phyloP scores from a whole-genome alignment of 345 rosid genomes.

The Gossypium mustelinum region DNA sequence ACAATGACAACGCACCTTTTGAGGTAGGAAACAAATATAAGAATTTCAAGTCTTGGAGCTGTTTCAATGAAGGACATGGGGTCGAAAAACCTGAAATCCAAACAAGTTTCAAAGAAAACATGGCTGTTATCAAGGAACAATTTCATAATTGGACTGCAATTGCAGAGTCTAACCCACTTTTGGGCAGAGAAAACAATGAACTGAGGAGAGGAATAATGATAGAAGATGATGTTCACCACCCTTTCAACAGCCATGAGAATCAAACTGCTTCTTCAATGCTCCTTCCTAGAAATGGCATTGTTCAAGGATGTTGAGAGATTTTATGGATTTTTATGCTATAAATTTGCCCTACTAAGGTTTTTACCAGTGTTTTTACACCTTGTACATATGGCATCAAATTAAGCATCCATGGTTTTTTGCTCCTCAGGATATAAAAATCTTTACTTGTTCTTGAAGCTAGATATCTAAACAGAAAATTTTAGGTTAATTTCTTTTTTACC shows the following conservation, averaged over 20 bases:
- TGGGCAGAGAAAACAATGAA: constrained; percentile 27
- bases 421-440: too few relatives aligned
- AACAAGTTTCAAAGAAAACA: constrained; percentile 34
- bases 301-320: constrained; percentile 31
- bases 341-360: neutral
- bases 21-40: neutral
- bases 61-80: constrained; percentile 10
- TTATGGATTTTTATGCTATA: neutral
- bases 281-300: constrained; percentile 25
- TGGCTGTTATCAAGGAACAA: constrained; percentile 32
- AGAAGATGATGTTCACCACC: constrained; percentile 38
- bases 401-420: too few relatives aligned
- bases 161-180: constrained; percentile 37
- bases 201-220: neutral
- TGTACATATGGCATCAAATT: neutral
- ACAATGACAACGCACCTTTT: too few relatives aligned
- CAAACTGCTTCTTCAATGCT: constrained; percentile 34
- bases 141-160: constrained; percentile 23
- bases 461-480: too few relatives aligned
- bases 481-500: too few relatives aligned
- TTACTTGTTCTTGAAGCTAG: too few relatives aligned
- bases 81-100: constrained; percentile 15
- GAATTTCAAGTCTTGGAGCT: neutral
- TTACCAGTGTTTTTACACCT: neutral
- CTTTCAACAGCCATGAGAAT: constrained; percentile 36